phyloP scores from a whole-genome alignment of 352 stramenopile species.

The Phytophthora megakarya region DNA sequence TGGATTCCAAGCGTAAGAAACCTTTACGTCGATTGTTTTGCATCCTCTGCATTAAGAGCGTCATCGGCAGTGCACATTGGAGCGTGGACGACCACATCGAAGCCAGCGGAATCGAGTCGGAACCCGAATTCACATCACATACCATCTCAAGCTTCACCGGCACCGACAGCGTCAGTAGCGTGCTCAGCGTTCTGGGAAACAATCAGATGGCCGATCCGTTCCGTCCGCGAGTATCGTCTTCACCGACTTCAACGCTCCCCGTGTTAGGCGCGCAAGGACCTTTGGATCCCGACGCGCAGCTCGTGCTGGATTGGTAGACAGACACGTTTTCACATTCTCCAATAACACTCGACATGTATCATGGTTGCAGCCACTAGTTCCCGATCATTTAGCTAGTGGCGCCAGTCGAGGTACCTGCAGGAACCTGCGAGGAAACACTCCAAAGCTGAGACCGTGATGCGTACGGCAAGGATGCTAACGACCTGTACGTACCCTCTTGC shows the following conservation, averaged over 20 bases:
- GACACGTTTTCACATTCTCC: neutral
- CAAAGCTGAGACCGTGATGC: neutral
- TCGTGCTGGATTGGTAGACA: slow-evolving; percentile 32
- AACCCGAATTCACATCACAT: slow-evolving; percentile 7
- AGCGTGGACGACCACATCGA: slow-evolving; percentile 28
- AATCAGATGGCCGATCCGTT: slow-evolving; percentile 25
- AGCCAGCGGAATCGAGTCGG: slow-evolving; percentile 19
- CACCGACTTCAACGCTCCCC: slow-evolving; percentile 10
- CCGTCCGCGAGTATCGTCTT: slow-evolving; percentile 21
- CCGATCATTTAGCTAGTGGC: neutral
- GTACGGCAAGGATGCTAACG: neutral
- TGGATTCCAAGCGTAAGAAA: slow-evolving; percentile 34
- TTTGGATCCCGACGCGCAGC: slow-evolving; percentile 14
- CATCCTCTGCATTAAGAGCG: slow-evolving; percentile 35
- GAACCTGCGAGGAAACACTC: no score
- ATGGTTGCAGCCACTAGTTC: neutral
- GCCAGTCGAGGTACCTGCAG: neutral
- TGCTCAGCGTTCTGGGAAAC: slow-evolving; percentile 10
- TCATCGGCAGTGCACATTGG: slow-evolving; percentile 29
- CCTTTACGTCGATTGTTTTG: slow-evolving; percentile 36
- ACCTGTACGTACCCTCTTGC: neutral
- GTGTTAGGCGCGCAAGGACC: slow-evolving; percentile 17
- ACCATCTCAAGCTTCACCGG: slow-evolving; percentile 12
- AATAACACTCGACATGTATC: slow-evolving; percentile 12
- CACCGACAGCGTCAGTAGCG: slow-evolving; percentile 18